These are phyloP conservation scores for Fragaria ananassa DNA, from an alignment of 306 rosid genomes.

Conservation along the genomic window DNA sequence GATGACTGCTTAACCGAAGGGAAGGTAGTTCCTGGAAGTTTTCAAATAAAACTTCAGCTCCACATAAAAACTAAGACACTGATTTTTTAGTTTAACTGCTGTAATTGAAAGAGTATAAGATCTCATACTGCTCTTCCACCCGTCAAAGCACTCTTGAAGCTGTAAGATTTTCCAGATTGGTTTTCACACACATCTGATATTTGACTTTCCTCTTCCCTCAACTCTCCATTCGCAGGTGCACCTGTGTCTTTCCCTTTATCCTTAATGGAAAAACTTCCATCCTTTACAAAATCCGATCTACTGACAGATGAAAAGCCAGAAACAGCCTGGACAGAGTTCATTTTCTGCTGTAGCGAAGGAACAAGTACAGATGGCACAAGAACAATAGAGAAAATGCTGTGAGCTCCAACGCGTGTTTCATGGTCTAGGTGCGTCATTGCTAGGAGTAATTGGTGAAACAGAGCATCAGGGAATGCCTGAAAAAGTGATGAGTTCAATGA, in stretches of 20 bases:
- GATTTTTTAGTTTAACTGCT: neutral
- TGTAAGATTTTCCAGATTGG: conserved; percentile 35
- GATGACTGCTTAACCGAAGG: conserved; percentile 88
- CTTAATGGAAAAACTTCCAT: conserved; percentile 45
- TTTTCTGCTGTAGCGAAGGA: conserved; percentile 45
- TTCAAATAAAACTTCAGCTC: conserved; percentile 1
- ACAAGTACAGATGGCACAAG: conserved; percentile 65
- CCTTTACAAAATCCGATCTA: conserved; percentile 29
- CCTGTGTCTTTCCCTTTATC: conserved; percentile 29
- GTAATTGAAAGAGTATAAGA: neutral
- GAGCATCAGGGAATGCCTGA: conserved; percentile 93
- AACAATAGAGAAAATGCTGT: conserved; percentile 62
- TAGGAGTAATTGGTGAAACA: conserved; percentile 86
- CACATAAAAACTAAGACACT: neutral
- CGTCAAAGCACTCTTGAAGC: conserved; percentile 40
- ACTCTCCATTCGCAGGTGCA: conserved; percentile 34
- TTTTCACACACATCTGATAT: conserved; percentile 31
- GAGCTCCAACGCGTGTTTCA: conserved; percentile 85
- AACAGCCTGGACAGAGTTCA: conserved; percentile 27
- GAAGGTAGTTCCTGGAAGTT: conserved; percentile 67
- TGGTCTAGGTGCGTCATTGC: conserved; percentile 87
- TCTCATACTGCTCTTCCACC: conserved; percentile 57
- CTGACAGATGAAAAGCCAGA: conserved; percentile 31
- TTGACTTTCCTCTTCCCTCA: conserved; percentile 33
- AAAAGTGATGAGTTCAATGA: conserved; percentile 16